Evolutionary conservation across 75 land plant genomes (phyloP).

Genomic region (Picea sitchensis): DNA sequence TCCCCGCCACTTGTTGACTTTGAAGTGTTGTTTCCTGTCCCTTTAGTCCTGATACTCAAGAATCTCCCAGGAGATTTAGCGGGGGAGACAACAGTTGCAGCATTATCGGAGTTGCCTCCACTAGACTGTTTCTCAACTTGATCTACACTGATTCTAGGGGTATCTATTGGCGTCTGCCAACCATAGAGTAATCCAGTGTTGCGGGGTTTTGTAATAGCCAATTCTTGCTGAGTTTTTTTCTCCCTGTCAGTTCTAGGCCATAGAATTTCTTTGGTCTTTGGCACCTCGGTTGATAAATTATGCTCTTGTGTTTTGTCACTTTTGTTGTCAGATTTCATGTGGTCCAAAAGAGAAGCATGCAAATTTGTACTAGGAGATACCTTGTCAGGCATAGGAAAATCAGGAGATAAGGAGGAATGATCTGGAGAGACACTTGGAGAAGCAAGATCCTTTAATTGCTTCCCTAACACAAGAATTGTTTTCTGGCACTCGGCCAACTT

Average conservation of each 20-base stretch:
- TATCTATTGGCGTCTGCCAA: background rate
- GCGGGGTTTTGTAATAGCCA: background rate
- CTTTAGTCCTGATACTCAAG: background rate
- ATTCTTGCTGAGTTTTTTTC: background rate
- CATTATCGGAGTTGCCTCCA: background rate
- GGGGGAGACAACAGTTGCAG: background rate
- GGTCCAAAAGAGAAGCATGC: constrained; percentile 22
- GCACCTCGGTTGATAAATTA: constrained; percentile 13
- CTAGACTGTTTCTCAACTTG: background rate
- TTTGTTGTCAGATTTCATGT: constrained; percentile 23
- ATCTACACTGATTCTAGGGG: background rate
- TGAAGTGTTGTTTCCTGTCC: background rate
- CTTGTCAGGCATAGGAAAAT: constrained; percentile 7
- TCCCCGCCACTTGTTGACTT: background rate
- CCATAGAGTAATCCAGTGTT: background rate
- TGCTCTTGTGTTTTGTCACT: constrained; percentile 17
- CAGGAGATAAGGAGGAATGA: constrained; percentile 7
- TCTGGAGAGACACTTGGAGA: constrained; percentile 39
- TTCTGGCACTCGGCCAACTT: constrained; percentile 87
- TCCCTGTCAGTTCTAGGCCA: constrained; percentile 5
- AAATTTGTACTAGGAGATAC: constrained; percentile 2
- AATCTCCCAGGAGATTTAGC: constrained; percentile 6
- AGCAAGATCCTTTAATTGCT: constrained; percentile 76
- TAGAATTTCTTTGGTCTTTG: constrained; percentile 32
- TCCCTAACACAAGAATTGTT: constrained; percentile 76